Base-by-base conservation (phyloP, 345 rosid species). In the Hibiscus tridactylites region DNA sequence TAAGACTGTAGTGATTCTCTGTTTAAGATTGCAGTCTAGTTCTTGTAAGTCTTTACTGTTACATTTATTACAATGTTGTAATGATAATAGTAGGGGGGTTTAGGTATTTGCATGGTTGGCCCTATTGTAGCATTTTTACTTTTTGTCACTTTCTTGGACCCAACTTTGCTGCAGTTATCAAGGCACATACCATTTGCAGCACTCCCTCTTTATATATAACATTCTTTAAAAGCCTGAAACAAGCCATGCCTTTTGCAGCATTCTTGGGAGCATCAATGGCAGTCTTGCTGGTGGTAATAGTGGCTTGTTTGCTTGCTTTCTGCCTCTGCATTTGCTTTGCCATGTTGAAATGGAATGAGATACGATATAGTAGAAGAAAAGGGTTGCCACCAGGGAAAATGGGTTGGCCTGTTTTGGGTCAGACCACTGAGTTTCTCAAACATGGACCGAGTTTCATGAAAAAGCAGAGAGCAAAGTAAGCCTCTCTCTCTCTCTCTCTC, bases 321-420 rank as follows among this genome's bases (percentile, higher is more conserved):
- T 46, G 80, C 53, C 75, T 88, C 66, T 75, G 81, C 17, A 24
- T 84, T 64, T 87, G 85, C 80, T 82, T 87, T 61, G 93, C 82
- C 74, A 68, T 90, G 77, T 74, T 89, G 70, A 86, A 81, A 79
- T 87, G 95, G 96, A 88, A 90, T 79, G 87, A 88, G 78, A 67
- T 88, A 73, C 82, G 81, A 28, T 90, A 84, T 79, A 49, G 42
- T 15, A 76, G 76, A 62, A 85, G 79, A 76, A 84, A 84, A 67
- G 83, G 87, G 6, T 77, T 92, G 83, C 98, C 98, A 47, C 91
- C 89, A 1, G 98, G 98, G 24, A 85, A 89, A n/a, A 88, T 90
- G 98, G 98, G 98, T 0, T 92, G 95, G 96, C 98, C 96, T 10
- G 53, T 90, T 74, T 84, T 88, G 68, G 98, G 97, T 3, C 90